These are phyloP conservation scores for Pseudodiploospora longispora DNA, from an alignment of 2,329 filamentous ascomycete genomes.

Conservation along the genomic window DNA sequence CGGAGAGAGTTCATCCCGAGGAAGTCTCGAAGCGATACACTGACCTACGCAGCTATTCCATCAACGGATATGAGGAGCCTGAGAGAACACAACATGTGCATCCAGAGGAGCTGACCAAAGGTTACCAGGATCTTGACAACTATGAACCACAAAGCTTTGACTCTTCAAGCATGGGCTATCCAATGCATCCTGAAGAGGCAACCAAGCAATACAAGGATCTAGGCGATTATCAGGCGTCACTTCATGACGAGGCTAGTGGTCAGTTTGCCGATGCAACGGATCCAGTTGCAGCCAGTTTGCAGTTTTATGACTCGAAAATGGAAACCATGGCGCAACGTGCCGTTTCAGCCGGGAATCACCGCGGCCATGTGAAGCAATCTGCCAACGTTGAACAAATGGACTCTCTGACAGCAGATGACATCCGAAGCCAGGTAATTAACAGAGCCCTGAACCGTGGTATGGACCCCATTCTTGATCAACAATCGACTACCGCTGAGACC, in stretches of 20 bases:
- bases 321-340: conserved; percentile 11
- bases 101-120: conserved; percentile 30
- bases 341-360: conserved; percentile 11
- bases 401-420: conserved; percentile 21
- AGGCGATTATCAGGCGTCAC: conserved; percentile 29
- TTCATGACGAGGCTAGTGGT: conserved; percentile 27
- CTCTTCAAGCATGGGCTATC: conserved; percentile 16
- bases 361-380: not conserved
- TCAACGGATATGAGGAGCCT: conserved; percentile 22
- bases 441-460: conserved; percentile 13
- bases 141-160: conserved; percentile 28
- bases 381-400: conserved; percentile 13
- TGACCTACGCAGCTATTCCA: conserved; percentile 24
- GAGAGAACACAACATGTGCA: conserved; percentile 19
- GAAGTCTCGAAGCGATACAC: conserved; percentile 25
- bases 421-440: conserved; percentile 22
- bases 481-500: not conserved
- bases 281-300: conserved; percentile 25
- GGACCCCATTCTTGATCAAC: conserved; percentile 3
- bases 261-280: conserved; percentile 21
- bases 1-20: conserved; percentile 19
- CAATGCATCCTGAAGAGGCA: conserved; percentile 25
- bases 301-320: conserved; percentile 29
- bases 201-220: conserved; percentile 34
- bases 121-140: conserved; percentile 33